phyloP scores from a whole-genome alignment of 139 green algal genomes.

The Chlorokybus atmophyticus region DNA sequence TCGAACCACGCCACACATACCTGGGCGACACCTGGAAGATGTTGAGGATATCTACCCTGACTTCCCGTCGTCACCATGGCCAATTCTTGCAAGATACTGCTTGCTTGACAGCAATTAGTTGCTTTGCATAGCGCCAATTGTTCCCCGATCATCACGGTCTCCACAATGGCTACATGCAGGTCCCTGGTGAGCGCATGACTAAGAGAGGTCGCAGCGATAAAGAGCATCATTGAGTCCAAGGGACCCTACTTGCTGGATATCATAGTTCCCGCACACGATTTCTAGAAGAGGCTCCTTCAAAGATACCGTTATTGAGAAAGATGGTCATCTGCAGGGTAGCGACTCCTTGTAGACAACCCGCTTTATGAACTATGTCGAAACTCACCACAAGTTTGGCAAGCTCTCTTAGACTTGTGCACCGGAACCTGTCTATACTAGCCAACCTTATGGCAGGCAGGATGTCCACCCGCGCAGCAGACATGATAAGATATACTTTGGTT shows the following conservation, averaged over 20 bases:
- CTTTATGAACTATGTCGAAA: too few relatives aligned
- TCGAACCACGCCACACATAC: slow-evolving; percentile 93
- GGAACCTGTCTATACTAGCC: too few relatives aligned
- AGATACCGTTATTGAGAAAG: slow-evolving; percentile 80
- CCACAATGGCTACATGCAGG: too few relatives aligned
- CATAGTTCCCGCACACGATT: slow-evolving; percentile 99
- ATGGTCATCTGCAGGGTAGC: too few relatives aligned
- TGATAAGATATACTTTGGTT: too few relatives aligned
- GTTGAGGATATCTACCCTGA: slow-evolving; percentile 93
- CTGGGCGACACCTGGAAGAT: slow-evolving; percentile 73
- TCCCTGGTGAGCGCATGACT: slow-evolving; percentile 15
- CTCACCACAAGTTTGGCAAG: too few relatives aligned
- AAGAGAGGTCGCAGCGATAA: slow-evolving; percentile 20
- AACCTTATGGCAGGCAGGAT: too few relatives aligned
- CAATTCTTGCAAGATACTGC: slow-evolving; percentile 33
- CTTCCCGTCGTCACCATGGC: slow-evolving; percentile 88
- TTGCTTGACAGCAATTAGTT: not conserved
- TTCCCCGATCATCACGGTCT: too few relatives aligned
- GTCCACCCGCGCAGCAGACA: too few relatives aligned
- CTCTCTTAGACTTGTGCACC: too few relatives aligned
- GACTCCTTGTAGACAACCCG: too few relatives aligned
- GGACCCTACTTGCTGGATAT: slow-evolving; percentile 96
- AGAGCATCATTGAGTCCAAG: slow-evolving; percentile 79
- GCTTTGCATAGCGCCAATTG: not conserved
- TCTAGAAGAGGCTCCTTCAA: slow-evolving; percentile 84